A percentile compares a stretch with the other conserved stretches of the same genome.
phyloP scores from a whole-genome alignment of 768 basidiomycete species.

The Lepiota subincarnata region DNA sequence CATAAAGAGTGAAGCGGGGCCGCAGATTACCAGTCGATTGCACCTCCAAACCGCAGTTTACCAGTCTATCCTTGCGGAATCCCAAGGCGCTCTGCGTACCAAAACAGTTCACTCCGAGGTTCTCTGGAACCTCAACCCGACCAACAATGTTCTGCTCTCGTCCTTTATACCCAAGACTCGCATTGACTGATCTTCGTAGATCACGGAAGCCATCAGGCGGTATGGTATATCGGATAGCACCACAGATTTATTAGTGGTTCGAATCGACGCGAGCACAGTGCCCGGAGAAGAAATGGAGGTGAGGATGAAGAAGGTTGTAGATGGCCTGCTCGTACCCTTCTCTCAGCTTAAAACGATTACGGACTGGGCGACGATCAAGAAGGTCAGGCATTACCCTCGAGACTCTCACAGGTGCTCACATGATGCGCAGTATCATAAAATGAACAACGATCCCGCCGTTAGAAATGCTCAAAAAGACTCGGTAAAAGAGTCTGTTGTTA shows the following conservation, averaged over 20 bases:
- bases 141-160: conserved; percentile 60
- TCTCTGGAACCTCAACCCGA: conserved; percentile 82
- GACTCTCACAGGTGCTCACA: background rate
- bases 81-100: conserved; percentile 49
- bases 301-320: conserved; percentile 55
- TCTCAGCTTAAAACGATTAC: conserved; percentile 42
- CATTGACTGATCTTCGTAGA: conserved; percentile 39
- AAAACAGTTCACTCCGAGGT: conserved; percentile 84
- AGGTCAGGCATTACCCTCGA: conserved; percentile 42
- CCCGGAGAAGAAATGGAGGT: conserved; percentile 35
- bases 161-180: background rate
- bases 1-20: background rate
- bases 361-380: conserved; percentile 71
- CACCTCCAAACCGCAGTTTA: conserved; percentile 84
- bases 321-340: conserved; percentile 52
- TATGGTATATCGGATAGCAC: conserved; percentile 77
- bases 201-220: conserved; percentile 80
- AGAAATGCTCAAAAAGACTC: conserved; percentile 29
- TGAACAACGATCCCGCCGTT: conserved; percentile 49
- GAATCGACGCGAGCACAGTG: conserved; percentile 43
- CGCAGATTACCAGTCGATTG: conserved; percentile 72
- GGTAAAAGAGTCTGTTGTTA: conserved; percentile 31
- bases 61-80: conserved; percentile 71
- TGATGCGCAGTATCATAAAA: conserved; percentile 60
- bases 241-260: conserved; percentile 66